Conservation (phyloP, 345 rosid genomes). For the Rubroshorea leprosula region DNA sequence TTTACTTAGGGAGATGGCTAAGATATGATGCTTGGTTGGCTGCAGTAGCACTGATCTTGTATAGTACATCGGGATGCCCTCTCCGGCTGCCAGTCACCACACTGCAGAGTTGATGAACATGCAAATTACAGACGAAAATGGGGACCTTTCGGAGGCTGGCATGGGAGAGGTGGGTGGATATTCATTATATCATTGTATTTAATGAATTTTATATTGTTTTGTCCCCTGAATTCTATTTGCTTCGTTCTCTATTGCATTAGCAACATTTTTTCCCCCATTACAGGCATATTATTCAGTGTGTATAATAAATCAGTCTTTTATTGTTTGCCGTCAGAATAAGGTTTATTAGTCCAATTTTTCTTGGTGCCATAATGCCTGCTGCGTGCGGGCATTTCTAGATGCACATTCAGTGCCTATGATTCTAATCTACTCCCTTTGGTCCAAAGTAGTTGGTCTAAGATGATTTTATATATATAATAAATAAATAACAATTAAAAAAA, state of each 20-base stretch:
- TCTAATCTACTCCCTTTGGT: no score
- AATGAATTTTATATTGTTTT: constrained; percentile 4
- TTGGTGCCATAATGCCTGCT: no score
- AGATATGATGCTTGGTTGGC: constrained; percentile 4
- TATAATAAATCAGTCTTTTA: no score
- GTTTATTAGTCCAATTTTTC: no score
- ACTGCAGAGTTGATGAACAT: background rate
- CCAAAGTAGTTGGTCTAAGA: no score
- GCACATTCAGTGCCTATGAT: no score
- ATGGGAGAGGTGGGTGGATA: constrained; percentile 9
- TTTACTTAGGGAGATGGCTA: background rate
- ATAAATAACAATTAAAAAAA: no score
- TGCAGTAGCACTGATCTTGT: constrained; percentile 15
- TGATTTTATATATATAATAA: no score
- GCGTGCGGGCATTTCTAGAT: no score
- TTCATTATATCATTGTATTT: constrained; percentile 2
- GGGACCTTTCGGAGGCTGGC: background rate
- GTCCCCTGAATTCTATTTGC: background rate
- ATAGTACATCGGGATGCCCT: constrained; percentile 6
- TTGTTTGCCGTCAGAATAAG: constrained; percentile 1
- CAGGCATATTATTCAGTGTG: constrained; percentile 2
- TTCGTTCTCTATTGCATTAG: background rate
- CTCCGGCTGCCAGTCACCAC: background rate
- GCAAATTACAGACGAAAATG: background rate
- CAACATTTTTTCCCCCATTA: background rate